Percentiles rank a stretch among this genome's conserved stretches.
These are phyloP conservation scores for Coniella vitis DNA, from an alignment of 2,329 filamentous ascomycete genomes.

Conservation along the genomic window DNA sequence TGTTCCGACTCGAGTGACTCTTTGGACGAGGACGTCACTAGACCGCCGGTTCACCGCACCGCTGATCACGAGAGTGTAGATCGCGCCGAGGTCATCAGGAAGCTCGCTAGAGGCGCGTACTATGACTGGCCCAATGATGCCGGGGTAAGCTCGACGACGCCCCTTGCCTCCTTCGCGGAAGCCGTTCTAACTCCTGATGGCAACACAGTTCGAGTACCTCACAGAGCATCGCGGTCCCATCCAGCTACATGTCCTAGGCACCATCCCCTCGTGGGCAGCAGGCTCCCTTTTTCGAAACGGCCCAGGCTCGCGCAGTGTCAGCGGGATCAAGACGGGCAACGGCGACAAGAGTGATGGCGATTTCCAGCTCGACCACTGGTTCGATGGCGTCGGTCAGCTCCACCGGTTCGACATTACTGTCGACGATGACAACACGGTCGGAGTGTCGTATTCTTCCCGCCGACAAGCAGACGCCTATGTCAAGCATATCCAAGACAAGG, in stretches of 20 bases:
- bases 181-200: too few species aligned
- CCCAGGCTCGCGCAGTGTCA: slow-evolving; percentile 57
- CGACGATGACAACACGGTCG: slow-evolving; percentile 20
- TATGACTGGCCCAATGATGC: slow-evolving; percentile 42
- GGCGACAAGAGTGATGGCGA: slow-evolving; percentile 22
- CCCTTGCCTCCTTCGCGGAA: background rate
- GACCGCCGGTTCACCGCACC: background rate
- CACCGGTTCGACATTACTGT: slow-evolving; percentile 64
- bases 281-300: slow-evolving; percentile 71
- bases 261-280: slow-evolving; percentile 63
- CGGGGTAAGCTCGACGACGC: slow-evolving; percentile 37
- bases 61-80: slow-evolving; percentile 5
- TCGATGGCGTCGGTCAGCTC: slow-evolving; percentile 66
- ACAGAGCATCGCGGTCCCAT: slow-evolving; percentile 61
- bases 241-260: slow-evolving; percentile 54
- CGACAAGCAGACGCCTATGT: slow-evolving; percentile 59
- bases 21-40: background rate
- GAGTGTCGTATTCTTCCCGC: slow-evolving; percentile 65
- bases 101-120: slow-evolving; percentile 26
- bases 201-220: slow-evolving; percentile 56
- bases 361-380: slow-evolving; percentile 67
- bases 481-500: slow-evolving; percentile 47
- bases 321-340: slow-evolving; percentile 46
- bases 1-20: background rate
- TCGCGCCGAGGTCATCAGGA: slow-evolving; percentile 3